A percentile compares a stretch with the other conserved stretches of the same genome.
These are phyloP conservation scores for Cyberlindnera mycetangii DNA, from an alignment of 805 yeast species.

Conservation along the genomic window DNA sequence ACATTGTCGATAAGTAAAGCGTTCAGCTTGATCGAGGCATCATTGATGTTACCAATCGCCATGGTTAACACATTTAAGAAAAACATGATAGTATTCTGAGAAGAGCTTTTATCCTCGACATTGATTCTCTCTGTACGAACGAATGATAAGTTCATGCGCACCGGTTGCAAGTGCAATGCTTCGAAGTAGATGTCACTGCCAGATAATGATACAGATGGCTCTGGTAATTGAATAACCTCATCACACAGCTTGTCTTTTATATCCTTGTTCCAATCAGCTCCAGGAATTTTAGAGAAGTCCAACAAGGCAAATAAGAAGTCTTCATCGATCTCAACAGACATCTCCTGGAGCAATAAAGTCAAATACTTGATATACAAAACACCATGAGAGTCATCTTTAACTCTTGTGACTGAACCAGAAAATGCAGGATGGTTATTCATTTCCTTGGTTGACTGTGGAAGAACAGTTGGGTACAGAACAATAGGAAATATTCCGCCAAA, in stretches of 20 bases:
- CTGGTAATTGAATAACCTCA: slow-evolving; percentile 62
- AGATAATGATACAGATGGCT: slow-evolving; percentile 53
- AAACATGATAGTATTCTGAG: slow-evolving; percentile 69
- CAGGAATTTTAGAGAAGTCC: slow-evolving; percentile 78
- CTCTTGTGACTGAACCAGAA: slow-evolving; percentile 78
- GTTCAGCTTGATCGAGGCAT: slow-evolving; percentile 89
- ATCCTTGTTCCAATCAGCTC: slow-evolving; percentile 65
- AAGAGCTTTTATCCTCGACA: slow-evolving; percentile 57
- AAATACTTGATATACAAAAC: slow-evolving; percentile 89
- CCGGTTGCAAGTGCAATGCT: slow-evolving; percentile 87
- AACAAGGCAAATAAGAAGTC: slow-evolving; percentile 81
- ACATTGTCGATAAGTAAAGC: slow-evolving; percentile 86
- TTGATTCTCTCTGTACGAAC: slow-evolving; percentile 80
- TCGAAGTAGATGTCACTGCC: slow-evolving; percentile 87
- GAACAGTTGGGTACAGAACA: slow-evolving; percentile 81
- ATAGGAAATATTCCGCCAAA: slow-evolving; percentile 89
- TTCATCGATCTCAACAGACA: slow-evolving; percentile 91
- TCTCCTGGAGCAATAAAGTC: slow-evolving; percentile 82
- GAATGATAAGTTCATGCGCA: slow-evolving; percentile 84
- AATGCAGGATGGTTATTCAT: slow-evolving; percentile 88
- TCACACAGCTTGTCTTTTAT: slow-evolving; percentile 57
- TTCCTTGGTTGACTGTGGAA: slow-evolving; percentile 81
- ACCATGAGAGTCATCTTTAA: slow-evolving; percentile 89
- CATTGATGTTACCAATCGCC: slow-evolving; percentile 96
- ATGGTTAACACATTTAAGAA: slow-evolving; percentile 83